A percentile compares a stretch with the other conserved stretches of the same genome.
These are phyloP conservation scores for Houttuynia cordata DNA, from an alignment of 164 flowering plant species.

Conservation along the genomic window DNA sequence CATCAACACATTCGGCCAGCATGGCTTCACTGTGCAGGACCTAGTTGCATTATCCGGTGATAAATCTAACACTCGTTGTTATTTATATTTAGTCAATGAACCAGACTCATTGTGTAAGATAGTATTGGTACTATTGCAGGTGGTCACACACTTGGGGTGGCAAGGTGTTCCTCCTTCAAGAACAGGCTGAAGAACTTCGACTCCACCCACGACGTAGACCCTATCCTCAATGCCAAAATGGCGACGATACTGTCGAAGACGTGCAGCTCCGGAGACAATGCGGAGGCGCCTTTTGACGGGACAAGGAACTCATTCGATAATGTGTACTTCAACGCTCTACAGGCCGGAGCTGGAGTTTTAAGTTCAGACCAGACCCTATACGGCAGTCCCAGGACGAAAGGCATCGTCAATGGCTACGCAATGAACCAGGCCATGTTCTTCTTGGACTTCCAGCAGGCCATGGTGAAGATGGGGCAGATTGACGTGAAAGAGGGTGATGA, in stretches of 20 bases:
- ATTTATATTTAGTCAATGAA: too few relatives aligned
- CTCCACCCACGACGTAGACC: constrained; percentile 36
- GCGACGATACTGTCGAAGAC: constrained; percentile 39
- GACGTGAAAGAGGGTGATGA: constrained; percentile 56
- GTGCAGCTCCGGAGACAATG: constrained; percentile 54
- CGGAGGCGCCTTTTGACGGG: constrained; percentile 52
- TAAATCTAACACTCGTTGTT: background rate
- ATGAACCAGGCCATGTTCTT: constrained; percentile 67
- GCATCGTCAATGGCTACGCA: constrained; percentile 51
- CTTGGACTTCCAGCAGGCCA: constrained; percentile 64
- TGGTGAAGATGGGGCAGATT: constrained; percentile 66
- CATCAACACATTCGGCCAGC: constrained; percentile 40
- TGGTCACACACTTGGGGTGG: constrained; percentile 84
- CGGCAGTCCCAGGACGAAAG: constrained; percentile 29
- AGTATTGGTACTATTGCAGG: too few relatives aligned
- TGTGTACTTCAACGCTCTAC: constrained; percentile 38
- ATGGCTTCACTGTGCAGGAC: constrained; percentile 58
- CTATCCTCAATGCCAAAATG: constrained; percentile 30
- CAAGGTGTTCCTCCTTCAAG: constrained; percentile 84
- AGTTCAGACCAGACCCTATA: constrained; percentile 64
- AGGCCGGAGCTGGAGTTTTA: constrained; percentile 41
- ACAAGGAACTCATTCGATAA: constrained; percentile 59
- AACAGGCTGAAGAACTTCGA: constrained; percentile 36
- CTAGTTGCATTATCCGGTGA: constrained; percentile 83
- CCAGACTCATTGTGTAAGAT: background rate